phyloP scores from a whole-genome alignment of 805 yeast species.

The Wickerhamiella hasegawae region DNA sequence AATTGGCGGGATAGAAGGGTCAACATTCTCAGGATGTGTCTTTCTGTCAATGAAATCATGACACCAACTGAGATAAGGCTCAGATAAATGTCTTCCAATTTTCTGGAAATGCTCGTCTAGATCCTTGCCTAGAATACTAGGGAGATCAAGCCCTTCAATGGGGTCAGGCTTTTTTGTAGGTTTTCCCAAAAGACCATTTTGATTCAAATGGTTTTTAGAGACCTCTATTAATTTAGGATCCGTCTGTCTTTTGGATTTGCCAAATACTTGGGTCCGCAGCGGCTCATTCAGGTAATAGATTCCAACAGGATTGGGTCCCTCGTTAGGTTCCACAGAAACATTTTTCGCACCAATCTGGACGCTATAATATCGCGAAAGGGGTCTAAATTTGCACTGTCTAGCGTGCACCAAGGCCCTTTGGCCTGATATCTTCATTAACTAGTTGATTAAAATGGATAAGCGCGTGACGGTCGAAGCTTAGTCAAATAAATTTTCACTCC shows the following conservation, averaged over 20 bases:
- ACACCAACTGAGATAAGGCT: constrained; percentile 43
- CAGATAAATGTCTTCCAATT: constrained; percentile 38
- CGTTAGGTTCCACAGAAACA: too few relatives aligned
- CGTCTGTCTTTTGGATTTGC: constrained; percentile 1
- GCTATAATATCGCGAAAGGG: too few relatives aligned
- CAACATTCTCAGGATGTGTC: constrained; percentile 9
- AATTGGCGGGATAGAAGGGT: not conserved
- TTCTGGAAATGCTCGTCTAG: constrained; percentile 76
- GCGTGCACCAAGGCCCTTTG: too few relatives aligned
- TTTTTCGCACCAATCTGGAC: too few relatives aligned
- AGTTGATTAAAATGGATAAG: too few relatives aligned
- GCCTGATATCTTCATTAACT: too few relatives aligned
- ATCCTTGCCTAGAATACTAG: constrained; percentile 52
- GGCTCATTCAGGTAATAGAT: constrained; percentile 1
- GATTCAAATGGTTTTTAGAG: constrained; percentile 7
- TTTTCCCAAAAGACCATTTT: constrained; percentile 9
- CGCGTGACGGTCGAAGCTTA: too few relatives aligned
- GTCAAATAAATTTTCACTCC: too few relatives aligned
- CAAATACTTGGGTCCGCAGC: constrained; percentile 11
- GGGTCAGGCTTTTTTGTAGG: constrained; percentile 5
- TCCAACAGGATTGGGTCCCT: not conserved
- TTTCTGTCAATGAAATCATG: constrained; percentile 27
- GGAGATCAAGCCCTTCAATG: constrained; percentile 27
- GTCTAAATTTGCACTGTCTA: too few relatives aligned
- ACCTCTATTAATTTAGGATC: not conserved